Base-by-base conservation (phyloP, 1,139 yeast genomes). In the Yamadazyma songkhlaensis region DNA sequence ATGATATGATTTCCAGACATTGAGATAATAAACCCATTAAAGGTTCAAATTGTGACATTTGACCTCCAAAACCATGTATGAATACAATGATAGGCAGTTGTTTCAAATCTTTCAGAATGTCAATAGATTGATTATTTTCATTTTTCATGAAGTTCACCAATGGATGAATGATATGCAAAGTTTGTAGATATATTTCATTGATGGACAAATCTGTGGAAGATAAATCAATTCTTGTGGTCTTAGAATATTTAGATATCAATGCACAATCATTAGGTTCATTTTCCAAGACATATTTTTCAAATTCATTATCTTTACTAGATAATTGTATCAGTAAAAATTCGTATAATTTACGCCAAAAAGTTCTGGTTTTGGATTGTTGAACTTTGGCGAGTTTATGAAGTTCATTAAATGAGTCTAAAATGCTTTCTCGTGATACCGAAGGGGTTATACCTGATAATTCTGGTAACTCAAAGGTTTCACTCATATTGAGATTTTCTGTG, bases 51-150 rank as follows among this genome's bases (percentile, higher is more conserved):
- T 83, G 90, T 8, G 84, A 69, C 61, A 82, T 67, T 52, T 83
- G 90, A 7, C 94, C 94, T 1, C 94, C 94, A 31, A 84, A 60
- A 0, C 94, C 94, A 56, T 84, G 94, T 15, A 84, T 51, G 37
- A 84, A 74, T 10, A 84, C 64, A 10, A 82, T 56, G 4, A 78
- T 63, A 0, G 94, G 92, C 35, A 81, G 59, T 15, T 66, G 67
- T 20, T 64, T 59, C 29, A 78, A 59, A 36, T 72, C 72, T 12
- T 52, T 47, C 41, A 57, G 47, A 11, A 72, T 60, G 34, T 58
- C 55, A 3, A 51, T 39, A n/a, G 48, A 36, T 32, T 43, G 59
- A 38, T 54, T 61, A 33, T 49, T 57, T 42, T 57, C 74, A 38
- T 74, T 65, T 33, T 63, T 64, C 56, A 72, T 66, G 45, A 71